Evolutionary conservation across 2,329 filamentous ascomycete species (phyloP), one percentile per base, ranked within the genome.

Genomic region (Penicillium decumbens): DNA sequence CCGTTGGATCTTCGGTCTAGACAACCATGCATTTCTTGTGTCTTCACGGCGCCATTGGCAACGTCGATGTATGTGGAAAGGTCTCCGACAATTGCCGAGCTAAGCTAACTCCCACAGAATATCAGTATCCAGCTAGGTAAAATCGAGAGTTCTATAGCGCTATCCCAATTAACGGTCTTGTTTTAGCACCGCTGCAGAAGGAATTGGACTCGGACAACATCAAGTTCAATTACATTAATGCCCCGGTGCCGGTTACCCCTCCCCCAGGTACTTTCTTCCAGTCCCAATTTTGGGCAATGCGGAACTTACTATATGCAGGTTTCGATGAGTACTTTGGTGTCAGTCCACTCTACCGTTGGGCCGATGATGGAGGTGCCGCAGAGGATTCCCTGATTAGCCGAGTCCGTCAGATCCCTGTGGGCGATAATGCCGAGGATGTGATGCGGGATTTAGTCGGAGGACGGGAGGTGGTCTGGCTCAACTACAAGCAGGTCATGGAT

Each of bases 1-100:
- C 15, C 15, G 1, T 10, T 7, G 15, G 3, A 10, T n/a, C 38
- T 18, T 25, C 18, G 30, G 41, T 40, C 47, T 50, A 41, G 29
- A 48, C 41, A 12, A 18, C 15, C 43, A 65, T 65, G 63, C 53
- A 57, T 23, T 64, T 64, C 41, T 27, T 65, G 15, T 65, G 63
- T 42, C 56, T 65, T 30, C 63, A 64, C 39, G 63, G 63, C 40
- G 58, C 61, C 37, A 63, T 64, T 55, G 60, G 59, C 47, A 65
- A 64, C 38, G 45, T 59, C 12, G 53, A 65, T 39, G 63, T 65
- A 43, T 12, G 62, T 55, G 18, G 24, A 39, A 25, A 28, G 3
- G 8, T 7, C 7, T 15, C 23, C 18, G 2, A 9, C 9, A 28
- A 9, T 9, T 8, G 7, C 27, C 7, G 27, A 28, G 6, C 7